A percentile compares a stretch with the other conserved stretches of the same genome.
Evolutionary conservation across 306 rosid species (phyloP).

Genomic region (Malus fusca): DNA sequence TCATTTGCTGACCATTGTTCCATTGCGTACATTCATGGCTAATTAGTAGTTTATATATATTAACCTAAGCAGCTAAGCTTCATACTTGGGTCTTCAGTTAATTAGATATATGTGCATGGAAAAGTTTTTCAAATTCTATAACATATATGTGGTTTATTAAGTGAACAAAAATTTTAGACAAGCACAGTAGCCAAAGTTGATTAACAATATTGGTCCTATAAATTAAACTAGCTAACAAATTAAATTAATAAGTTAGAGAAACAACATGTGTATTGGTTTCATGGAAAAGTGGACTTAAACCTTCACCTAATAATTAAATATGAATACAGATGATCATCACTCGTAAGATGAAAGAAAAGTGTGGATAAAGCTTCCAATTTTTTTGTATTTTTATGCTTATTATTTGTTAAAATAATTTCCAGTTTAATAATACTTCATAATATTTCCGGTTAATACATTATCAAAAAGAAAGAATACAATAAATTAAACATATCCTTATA

Average conservation of each 20-base stretch:
- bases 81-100: no score
- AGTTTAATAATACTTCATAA: background rate
- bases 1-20: background rate
- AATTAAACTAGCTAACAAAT: background rate
- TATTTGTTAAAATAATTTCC: background rate
- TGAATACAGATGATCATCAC: background rate
- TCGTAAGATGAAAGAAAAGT: background rate
- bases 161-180: background rate
- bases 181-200: background rate
- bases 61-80: no score
- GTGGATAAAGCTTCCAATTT: no score
- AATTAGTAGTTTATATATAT: background rate
- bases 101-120: no score
- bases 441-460: background rate
- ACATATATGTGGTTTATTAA: no score
- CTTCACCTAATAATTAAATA: background rate
- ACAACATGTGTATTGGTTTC: background rate
- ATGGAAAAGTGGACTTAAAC: background rate
- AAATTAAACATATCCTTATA: no score
- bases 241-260: background rate
- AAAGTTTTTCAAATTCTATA: no score
- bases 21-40: conserved; percentile 1
- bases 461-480: background rate
- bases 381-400: no score
- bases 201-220: background rate